phyloP scores from a whole-genome alignment of 2,329 filamentous ascomycete species.

The Graphilbum ipis-grandicollis region DNA sequence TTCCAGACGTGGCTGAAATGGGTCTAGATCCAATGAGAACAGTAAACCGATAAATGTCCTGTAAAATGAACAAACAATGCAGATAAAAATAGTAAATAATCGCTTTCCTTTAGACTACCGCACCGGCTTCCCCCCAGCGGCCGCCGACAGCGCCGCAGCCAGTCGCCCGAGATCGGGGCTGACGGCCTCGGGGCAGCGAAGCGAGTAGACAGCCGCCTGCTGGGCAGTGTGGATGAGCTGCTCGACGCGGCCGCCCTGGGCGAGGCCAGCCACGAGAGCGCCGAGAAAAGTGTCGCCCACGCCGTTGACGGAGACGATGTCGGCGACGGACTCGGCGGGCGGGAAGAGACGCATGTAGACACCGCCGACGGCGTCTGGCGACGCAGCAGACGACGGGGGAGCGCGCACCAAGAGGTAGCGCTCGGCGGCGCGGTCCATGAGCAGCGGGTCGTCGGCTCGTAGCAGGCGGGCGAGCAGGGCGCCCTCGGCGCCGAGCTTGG shows the following conservation, averaged over 20 bases:
- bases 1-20: too few relatives aligned
- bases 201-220: constrained; percentile 58
- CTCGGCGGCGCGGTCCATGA: constrained; percentile 43
- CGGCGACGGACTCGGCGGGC: constrained; percentile 37
- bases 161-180: constrained; percentile 11
- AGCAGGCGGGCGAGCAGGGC: constrained; percentile 63
- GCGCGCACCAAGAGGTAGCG: constrained; percentile 56
- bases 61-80: too few relatives aligned
- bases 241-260: constrained; percentile 35
- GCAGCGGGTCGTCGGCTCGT: constrained; percentile 44
- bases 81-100: too few relatives aligned
- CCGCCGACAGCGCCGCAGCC: constrained; percentile 9
- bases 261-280: constrained; percentile 63
- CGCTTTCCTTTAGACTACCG: too few relatives aligned
- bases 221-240: constrained; percentile 67
- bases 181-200: constrained; percentile 62
- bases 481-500: constrained; percentile 63
- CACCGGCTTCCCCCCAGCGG: too few relatives aligned
- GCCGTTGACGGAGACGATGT: constrained; percentile 81
- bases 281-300: constrained; percentile 89
- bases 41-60: too few relatives aligned
- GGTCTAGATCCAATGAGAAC: too few relatives aligned
- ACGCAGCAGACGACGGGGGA: neutral
- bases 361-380: constrained; percentile 37
- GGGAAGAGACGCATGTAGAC: constrained; percentile 68